A percentile compares a stretch with the other conserved stretches of the same genome.
Evolutionary conservation across 2,329 filamentous ascomycete species (phyloP).

Genomic region (Aspergillus clavatus): DNA sequence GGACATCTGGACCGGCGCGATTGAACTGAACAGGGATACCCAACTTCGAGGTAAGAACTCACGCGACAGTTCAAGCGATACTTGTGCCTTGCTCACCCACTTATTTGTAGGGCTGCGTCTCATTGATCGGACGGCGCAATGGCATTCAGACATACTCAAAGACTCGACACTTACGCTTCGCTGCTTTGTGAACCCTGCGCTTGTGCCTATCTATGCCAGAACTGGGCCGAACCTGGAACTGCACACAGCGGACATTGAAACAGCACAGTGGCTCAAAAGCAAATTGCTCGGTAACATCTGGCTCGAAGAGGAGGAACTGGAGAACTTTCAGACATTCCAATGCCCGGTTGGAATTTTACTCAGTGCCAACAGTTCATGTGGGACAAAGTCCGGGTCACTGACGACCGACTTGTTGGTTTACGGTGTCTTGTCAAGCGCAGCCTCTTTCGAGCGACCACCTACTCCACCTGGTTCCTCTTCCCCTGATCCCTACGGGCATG

Average conservation of each 20-base stretch:
- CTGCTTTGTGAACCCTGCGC: conserved; percentile 37
- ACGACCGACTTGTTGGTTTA: conserved; percentile 38
- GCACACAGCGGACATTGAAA: conserved; percentile 28
- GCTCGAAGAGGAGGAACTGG: conserved; percentile 31
- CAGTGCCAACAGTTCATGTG: conserved; percentile 21
- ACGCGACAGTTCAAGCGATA: conserved; percentile 5
- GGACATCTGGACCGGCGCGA: conserved; percentile 37
- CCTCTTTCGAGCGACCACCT: conserved; percentile 27
- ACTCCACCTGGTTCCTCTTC: conserved; percentile 35
- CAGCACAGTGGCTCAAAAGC: conserved; percentile 36
- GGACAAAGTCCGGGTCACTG: conserved; percentile 14
- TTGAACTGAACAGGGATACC: conserved; percentile 23
- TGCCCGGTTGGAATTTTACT: conserved; percentile 39
- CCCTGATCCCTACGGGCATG: conserved; percentile 15
- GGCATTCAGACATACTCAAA: conserved; percentile 32
- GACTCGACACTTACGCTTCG: conserved; percentile 29
- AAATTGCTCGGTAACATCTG: conserved; percentile 34
- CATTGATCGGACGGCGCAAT: conserved; percentile 29
- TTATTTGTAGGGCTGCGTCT: conserved; percentile 29
- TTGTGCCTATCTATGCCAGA: conserved; percentile 39
- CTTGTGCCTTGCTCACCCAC: conserved; percentile 11
- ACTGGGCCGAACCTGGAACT: conserved; percentile 38
- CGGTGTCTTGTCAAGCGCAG: conserved; percentile 31
- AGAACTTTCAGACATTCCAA: conserved; percentile 27
- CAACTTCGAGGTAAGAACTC: conserved; percentile 27